These are phyloP conservation scores for Fistulinella staudtii DNA, from an alignment of 1,284 basidiomycete species.

Conservation along the genomic window DNA sequence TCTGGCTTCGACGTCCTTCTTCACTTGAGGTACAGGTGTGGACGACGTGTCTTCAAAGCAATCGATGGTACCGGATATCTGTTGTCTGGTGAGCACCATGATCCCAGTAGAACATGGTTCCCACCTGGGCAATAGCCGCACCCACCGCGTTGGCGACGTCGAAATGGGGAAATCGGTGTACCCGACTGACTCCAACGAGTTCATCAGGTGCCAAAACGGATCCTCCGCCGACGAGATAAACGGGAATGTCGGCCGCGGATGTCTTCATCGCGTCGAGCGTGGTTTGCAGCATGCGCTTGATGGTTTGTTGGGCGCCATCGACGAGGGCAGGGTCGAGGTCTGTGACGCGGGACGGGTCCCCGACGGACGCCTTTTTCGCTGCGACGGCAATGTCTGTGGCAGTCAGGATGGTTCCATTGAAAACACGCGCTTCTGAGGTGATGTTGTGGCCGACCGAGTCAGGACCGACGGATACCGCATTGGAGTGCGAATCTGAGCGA, in stretches of 20 bases:
- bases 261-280: constrained; percentile 57
- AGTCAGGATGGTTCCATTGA: constrained; percentile 50
- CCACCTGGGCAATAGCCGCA: constrained; percentile 42
- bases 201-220: constrained; percentile 46
- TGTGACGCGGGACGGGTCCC: constrained; percentile 35
- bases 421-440: constrained; percentile 44
- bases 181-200: constrained; percentile 46
- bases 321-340: constrained; percentile 26
- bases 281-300: constrained; percentile 48
- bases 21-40: constrained; percentile 41
- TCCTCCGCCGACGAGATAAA: constrained; percentile 54
- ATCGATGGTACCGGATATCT: constrained; percentile 40
- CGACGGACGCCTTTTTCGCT: constrained; percentile 38
- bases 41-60: constrained; percentile 41
- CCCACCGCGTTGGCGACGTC: constrained; percentile 61
- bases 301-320: constrained; percentile 36
- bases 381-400: constrained; percentile 56
- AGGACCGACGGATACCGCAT: constrained; percentile 48
- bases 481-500: constrained; percentile 30
- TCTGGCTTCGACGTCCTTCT: constrained; percentile 36
- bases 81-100: constrained; percentile 7
- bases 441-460: constrained; percentile 58
- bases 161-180: constrained; percentile 49
- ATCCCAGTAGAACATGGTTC: neutral
- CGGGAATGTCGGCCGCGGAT: constrained; percentile 42